These are phyloP conservation scores for thale cress (Arabidopsis thaliana) DNA, from an alignment of 345 rosid species.

Conservation along the genomic window DNA sequence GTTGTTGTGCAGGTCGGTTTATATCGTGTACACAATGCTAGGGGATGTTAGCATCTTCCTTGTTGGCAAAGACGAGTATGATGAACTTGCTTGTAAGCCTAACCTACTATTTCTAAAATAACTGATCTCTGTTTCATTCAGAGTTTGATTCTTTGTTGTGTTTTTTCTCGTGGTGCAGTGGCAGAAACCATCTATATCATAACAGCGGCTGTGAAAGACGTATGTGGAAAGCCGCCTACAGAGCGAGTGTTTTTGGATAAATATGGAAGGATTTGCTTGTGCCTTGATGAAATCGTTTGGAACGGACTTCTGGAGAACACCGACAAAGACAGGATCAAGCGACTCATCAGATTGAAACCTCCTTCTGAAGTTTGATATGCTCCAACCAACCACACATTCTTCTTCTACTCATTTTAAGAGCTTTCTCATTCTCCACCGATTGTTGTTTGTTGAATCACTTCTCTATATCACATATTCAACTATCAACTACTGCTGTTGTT, in stretches of 20 bases:
- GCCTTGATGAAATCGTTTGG: conserved; percentile 97
- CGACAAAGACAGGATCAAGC: conserved; percentile 84
- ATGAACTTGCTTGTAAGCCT: conserved; percentile 95
- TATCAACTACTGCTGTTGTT: conserved; percentile 19
- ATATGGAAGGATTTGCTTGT: conserved; percentile 87
- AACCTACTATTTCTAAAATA: conserved; percentile 1
- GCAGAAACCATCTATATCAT: conserved; percentile 89
- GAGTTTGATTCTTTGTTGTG: conserved; percentile 6
- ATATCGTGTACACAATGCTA: conserved; percentile 87
- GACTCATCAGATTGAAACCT: conserved; percentile 82
- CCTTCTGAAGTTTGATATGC: conserved; percentile 70
- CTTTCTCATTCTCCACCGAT: not conserved
- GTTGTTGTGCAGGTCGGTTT: conserved; percentile 70
- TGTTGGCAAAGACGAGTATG: conserved; percentile 97
- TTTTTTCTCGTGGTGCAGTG: conserved; percentile 49
- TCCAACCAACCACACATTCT: conserved; percentile 18
- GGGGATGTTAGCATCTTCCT: conserved; percentile 91
- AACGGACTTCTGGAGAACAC: conserved; percentile 77
- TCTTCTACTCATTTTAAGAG: not conserved
- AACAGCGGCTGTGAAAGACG: conserved; percentile 86
- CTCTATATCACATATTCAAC: not conserved
- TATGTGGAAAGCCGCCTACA: conserved; percentile 93
- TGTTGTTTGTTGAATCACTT: conserved; percentile 27
- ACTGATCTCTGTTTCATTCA: conserved; percentile 21
- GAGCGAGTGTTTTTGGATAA: conserved; percentile 94